These are phyloP conservation scores for Hirschioporus abietinus DNA, from an alignment of 768 basidiomycete genomes.

Conservation along the genomic window DNA sequence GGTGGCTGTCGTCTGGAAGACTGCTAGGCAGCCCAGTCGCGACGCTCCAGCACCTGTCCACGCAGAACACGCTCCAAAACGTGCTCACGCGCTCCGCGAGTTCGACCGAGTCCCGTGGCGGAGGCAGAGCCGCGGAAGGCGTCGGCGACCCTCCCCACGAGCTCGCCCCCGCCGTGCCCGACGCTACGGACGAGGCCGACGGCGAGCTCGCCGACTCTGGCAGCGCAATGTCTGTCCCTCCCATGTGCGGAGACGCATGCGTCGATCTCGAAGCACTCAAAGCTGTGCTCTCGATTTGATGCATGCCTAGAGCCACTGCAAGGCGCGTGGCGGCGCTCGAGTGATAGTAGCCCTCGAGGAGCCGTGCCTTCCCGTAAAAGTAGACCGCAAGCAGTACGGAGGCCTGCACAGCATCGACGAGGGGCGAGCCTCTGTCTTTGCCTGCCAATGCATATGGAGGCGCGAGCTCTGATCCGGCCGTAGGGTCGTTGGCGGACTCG, in stretches of 20 bases:
- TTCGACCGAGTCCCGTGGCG: constrained; percentile 36
- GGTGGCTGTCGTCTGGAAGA: constrained; percentile 44
- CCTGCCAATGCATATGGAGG: neutral
- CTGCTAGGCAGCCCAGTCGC: constrained; percentile 49
- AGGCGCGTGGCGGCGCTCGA: constrained; percentile 56
- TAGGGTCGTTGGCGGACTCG: constrained; percentile 22
- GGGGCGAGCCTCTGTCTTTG: constrained; percentile 22
- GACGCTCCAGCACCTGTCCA: constrained; percentile 58
- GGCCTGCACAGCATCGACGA: constrained; percentile 55
- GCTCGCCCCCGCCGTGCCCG: neutral
- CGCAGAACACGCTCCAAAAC: constrained; percentile 60
- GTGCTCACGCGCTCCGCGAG: constrained; percentile 43
- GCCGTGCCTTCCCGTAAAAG: constrained; percentile 50
- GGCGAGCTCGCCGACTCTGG: neutral
- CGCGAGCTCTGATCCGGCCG: neutral
- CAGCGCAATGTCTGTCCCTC: neutral
- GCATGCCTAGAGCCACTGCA: constrained; percentile 54
- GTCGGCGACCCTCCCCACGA: neutral
- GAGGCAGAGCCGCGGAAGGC: constrained; percentile 18
- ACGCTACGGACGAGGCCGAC: neutral
- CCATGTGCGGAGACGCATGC: constrained; percentile 9
- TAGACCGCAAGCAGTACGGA: constrained; percentile 56
- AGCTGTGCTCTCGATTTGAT: constrained; percentile 35
- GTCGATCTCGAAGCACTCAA: constrained; percentile 16
- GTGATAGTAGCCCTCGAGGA: constrained; percentile 57